Base-by-base conservation (phyloP, 106 monocot genomes). In the Dendrobium officinale region DNA sequence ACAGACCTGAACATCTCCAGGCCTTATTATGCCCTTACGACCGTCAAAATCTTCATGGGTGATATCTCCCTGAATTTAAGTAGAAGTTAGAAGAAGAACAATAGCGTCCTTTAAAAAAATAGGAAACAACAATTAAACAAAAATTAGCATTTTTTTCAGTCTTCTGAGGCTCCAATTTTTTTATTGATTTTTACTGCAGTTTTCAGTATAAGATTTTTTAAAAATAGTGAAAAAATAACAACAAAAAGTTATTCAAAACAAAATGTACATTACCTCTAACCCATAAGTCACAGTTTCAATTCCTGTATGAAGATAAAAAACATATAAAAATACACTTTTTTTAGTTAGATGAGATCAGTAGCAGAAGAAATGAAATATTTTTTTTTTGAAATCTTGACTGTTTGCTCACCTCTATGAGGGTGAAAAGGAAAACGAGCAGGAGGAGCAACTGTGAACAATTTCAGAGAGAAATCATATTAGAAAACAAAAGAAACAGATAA, bases 381-480 rank as follows among this genome's bases (percentile, higher is more conserved):
- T 70, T 31, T 70, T 37, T 0, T 2, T 26, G 10, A 22, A 17
- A 4, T 18, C 19, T 11, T 19, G 19, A 56, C 13, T 19, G 2
- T 16, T 17, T 56, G n/a, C 70, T 37, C 27, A 94, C 95, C 96
- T 96, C 96, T 84, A 68, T 96, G 96, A 37, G 93, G 96, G 79
- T 96, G 96, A 82, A 93, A 91, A 78, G 93, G 96, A 81, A 96
- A 93, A 78, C 96, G 93, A 80, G 91, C 91, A 55, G 96, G 91
- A 87, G 91, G 68, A 37, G 96, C 22, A 70, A 93, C 96, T 96
- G 88, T 75, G 84, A 77, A 77, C 37, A 2, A 26, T 11, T 26
- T 40, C 27, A 15, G 6, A 29, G n/a, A 48, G 1, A 55, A 55
- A 45, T 51, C 15, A 45, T 9, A 47, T 78, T 5, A 24, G 29